A percentile compares a stretch with the other conserved stretches of the same genome.
These are phyloP conservation scores for Clarireedia paspali DNA, from an alignment of 2,329 filamentous ascomycete species.

Conservation along the genomic window DNA sequence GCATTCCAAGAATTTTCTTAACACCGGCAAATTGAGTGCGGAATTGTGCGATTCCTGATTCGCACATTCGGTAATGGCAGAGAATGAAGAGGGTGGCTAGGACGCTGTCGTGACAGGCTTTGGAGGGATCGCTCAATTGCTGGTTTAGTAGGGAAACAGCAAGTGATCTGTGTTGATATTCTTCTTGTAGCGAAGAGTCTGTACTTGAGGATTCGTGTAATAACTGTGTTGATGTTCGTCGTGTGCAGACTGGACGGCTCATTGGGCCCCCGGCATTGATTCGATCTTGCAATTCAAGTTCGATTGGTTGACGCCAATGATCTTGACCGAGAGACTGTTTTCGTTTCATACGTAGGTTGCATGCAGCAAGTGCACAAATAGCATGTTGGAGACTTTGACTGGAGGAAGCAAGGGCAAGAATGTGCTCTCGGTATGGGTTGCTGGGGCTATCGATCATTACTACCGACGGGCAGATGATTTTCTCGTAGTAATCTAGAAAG, in stretches of 20 bases:
- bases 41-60: conserved; percentile 88
- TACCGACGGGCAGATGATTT: conserved; percentile 84
- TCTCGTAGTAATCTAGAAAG: conserved; percentile 89
- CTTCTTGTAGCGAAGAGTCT: conserved; percentile 61
- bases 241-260: conserved; percentile 14
- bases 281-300: conserved; percentile 27
- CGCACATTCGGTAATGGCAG: conserved; percentile 88
- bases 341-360: conserved; percentile 82
- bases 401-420: conserved; percentile 67
- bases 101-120: conserved; percentile 76
- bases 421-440: conserved; percentile 80
- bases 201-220: conserved; percentile 37
- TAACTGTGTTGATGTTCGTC: conserved; percentile 20
- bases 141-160: conserved; percentile 78
- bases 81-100: conserved; percentile 80
- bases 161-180: conserved; percentile 71
- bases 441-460: conserved; percentile 80
- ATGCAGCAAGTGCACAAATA: conserved; percentile 80
- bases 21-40: conserved; percentile 90
- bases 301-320: conserved; percentile 38
- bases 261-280: conserved; percentile 18
- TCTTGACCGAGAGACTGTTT: conserved; percentile 52
- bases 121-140: conserved; percentile 68
- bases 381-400: conserved; percentile 87
- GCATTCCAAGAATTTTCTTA: conserved; percentile 77